Evolutionary conservation across 129 eudicot genomes (phyloP).

Genomic region (Artemisia annua): DNA sequence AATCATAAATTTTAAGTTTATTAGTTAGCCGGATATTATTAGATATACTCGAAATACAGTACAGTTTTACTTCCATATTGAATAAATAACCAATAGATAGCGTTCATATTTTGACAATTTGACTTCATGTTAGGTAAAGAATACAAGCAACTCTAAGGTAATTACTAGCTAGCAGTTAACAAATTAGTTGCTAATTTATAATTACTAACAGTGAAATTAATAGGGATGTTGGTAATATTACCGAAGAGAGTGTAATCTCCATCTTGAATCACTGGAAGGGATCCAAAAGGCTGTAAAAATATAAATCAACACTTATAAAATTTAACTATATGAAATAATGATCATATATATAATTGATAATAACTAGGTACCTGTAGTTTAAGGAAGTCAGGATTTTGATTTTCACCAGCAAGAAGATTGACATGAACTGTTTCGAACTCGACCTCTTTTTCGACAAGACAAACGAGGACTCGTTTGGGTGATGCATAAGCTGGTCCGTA

Average conservation of each 20-base stretch:
- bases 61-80: too few species aligned
- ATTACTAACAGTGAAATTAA: too few species aligned
- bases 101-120: background rate
- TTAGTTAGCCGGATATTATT: too few species aligned
- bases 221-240: conserved; percentile 6
- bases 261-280: conserved; percentile 68
- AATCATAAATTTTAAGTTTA: background rate
- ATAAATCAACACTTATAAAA: background rate
- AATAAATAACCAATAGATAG: background rate
- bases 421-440: conserved; percentile 56
- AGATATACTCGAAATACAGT: too few species aligned
- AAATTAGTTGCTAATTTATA: too few species aligned
- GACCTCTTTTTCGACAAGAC: conserved; percentile 56
- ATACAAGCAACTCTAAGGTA: background rate
- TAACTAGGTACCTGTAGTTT: conserved; percentile 41
- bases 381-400: conserved; percentile 45
- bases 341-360: background rate
- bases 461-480: conserved; percentile 49
- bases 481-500: conserved; percentile 62
- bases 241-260: conserved; percentile 69
- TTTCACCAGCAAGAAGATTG: conserved; percentile 47
- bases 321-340: background rate
- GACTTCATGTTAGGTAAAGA: background rate
- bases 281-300: conserved; percentile 65
- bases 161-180: too few species aligned